Conservation (phyloP, 2,329 filamentous ascomycete species). For the Neonectria magnoliae region DNA sequence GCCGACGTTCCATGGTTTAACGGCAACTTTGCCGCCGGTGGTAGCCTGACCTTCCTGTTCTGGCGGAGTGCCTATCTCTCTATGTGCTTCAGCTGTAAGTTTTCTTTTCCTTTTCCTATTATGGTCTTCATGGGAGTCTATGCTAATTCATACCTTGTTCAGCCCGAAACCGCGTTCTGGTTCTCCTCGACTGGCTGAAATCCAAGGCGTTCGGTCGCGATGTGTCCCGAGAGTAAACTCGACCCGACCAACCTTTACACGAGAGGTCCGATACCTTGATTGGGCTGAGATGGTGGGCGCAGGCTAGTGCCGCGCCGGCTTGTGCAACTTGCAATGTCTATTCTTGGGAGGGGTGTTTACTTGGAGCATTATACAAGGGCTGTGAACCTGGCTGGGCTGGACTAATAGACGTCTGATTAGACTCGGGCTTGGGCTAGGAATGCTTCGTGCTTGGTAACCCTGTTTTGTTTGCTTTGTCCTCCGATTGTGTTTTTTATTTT, state of each 20-base stretch:
- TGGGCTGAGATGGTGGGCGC: constrained; percentile 26
- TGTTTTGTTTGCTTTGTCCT: constrained; percentile 31
- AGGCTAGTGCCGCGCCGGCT: constrained; percentile 20
- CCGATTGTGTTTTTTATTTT: constrained; percentile 38
- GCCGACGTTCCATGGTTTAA: constrained; percentile 98
- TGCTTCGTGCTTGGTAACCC: constrained; percentile 36
- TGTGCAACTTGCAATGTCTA: constrained; percentile 34
- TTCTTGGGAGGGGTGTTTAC: constrained; percentile 43
- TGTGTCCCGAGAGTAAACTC: constrained; percentile 79
- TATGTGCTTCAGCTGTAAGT: constrained; percentile 99
- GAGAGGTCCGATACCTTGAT: constrained; percentile 39
- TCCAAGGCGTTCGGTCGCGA: constrained; percentile 96
- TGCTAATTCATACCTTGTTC: constrained; percentile 34
- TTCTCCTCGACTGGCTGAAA: constrained; percentile 95
- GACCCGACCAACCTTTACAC: constrained; percentile 32
- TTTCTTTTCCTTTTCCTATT: constrained; percentile 12
- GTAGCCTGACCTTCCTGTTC: constrained; percentile 95
- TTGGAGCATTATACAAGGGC: constrained; percentile 43
- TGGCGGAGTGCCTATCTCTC: constrained; percentile 98
- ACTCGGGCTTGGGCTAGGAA: constrained; percentile 40
- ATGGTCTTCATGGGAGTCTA: background rate
- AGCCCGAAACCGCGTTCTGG: constrained; percentile 94
- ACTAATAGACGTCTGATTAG: constrained; percentile 44
- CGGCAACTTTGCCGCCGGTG: constrained; percentile 93
- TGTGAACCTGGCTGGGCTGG: constrained; percentile 41